These are phyloP conservation scores for Penicillium lagena DNA, from an alignment of 495 filamentous ascomycete genomes.

Conservation along the genomic window DNA sequence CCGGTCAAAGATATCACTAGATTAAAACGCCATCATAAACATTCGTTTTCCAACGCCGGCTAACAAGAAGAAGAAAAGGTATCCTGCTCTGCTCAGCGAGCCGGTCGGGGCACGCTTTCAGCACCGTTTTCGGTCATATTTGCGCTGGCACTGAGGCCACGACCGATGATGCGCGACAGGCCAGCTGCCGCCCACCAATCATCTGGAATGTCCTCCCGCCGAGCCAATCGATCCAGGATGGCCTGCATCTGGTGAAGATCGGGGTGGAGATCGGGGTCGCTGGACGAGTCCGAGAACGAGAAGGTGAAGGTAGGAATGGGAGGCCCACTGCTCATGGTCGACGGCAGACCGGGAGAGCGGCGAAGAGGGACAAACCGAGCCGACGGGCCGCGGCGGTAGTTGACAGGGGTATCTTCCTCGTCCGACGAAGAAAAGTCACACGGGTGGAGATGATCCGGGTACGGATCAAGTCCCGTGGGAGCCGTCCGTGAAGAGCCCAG, in stretches of 20 bases:
- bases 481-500: constrained; percentile 26
- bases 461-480: constrained; percentile 30
- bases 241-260: constrained; percentile 60
- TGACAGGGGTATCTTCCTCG: constrained; percentile 19
- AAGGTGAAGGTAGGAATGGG: constrained; percentile 32
- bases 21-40: too few species aligned
- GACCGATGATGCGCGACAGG: constrained; percentile 48
- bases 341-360: constrained; percentile 21
- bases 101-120: not conserved
- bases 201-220: constrained; percentile 65
- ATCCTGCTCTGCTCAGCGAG: not conserved
- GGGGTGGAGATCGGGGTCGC: constrained; percentile 40
- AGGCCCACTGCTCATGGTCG: constrained; percentile 34
- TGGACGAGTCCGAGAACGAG: constrained; percentile 24
- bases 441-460: constrained; percentile 35
- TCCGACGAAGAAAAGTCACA: constrained; percentile 36
- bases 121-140: constrained; percentile 15
- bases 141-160: constrained; percentile 19
- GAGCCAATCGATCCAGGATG: constrained; percentile 58
- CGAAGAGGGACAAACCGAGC: constrained; percentile 16
- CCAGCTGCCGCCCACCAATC: constrained; percentile 73
- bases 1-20: not conserved
- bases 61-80: too few species aligned
- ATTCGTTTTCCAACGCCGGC: too few species aligned
- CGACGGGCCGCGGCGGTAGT: constrained; percentile 4